phyloP scores from a whole-genome alignment of 2,329 filamentous ascomycete species.

The Pseudopithomyces chartarum region DNA sequence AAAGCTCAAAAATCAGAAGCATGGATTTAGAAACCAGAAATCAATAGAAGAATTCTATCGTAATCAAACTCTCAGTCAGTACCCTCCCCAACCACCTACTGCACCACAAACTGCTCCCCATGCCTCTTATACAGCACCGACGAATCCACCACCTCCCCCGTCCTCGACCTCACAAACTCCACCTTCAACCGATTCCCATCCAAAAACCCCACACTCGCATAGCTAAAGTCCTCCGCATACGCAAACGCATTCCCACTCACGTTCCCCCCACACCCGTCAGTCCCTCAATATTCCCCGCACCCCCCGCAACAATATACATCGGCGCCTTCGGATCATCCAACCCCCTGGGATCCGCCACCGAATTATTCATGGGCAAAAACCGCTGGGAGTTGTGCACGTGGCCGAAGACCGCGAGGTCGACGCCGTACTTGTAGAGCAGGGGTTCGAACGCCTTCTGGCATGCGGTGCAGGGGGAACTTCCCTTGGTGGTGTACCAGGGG shows the following conservation, averaged over 20 bases:
- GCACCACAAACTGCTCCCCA: background rate
- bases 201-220: constrained; percentile 55
- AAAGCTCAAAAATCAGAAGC: no score
- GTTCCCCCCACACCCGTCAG: constrained; percentile 48
- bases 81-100: background rate
- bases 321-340: constrained; percentile 59
- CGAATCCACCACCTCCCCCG: constrained; percentile 31
- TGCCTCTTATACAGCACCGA: constrained; percentile 5
- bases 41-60: no score
- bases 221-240: constrained; percentile 59
- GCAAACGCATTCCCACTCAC: constrained; percentile 54
- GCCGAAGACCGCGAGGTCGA: constrained; percentile 62
- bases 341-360: constrained; percentile 44
- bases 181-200: constrained; percentile 55
- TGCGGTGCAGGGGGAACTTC: constrained; percentile 45
- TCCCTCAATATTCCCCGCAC: constrained; percentile 63
- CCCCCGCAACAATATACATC: constrained; percentile 62
- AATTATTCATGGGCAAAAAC: constrained; percentile 48
- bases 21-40: no score
- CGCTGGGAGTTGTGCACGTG: constrained; percentile 65
- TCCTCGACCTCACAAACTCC: constrained; percentile 57
- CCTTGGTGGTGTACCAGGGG: constrained; percentile 48
- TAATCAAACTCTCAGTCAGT: no score
- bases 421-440: constrained; percentile 60
- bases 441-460: constrained; percentile 61